phyloP scores from a whole-genome alignment of 176 grass and related monocot genomes.

The Poa annua region DNA sequence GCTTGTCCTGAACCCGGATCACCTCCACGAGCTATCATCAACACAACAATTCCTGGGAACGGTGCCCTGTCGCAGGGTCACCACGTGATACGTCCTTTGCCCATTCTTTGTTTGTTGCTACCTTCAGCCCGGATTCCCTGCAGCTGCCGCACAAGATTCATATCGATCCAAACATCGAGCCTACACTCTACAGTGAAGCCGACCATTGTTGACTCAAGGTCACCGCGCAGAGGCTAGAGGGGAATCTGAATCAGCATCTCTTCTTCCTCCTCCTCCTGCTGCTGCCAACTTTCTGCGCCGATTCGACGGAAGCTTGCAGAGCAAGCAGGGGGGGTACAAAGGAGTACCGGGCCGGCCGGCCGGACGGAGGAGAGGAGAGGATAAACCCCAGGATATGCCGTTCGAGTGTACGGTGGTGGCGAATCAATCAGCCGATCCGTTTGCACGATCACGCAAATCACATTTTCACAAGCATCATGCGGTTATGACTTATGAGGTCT shows the following conservation, averaged over 20 bases:
- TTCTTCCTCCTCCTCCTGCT: not conserved
- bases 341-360: not conserved
- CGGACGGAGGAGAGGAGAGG: constrained; percentile 27
- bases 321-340: constrained; percentile 18
- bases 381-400: constrained; percentile 46
- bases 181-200: not conserved
- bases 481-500: not conserved
- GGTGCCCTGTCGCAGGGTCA: not conserved
- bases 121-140: not conserved
- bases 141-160: not conserved
- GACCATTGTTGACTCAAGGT: not conserved
- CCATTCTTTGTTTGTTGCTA: not conserved
- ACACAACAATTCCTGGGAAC: not conserved
- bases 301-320: constrained; percentile 27
- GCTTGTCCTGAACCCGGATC: not conserved
- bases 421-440: not conserved
- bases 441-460: not conserved
- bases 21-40: not conserved
- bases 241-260: constrained; percentile 9
- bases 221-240: not conserved
- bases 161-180: too few species aligned
- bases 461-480: not conserved
- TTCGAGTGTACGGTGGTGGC: not conserved
- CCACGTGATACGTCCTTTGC: constrained; percentile 1
- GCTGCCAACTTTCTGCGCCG: constrained; percentile 5